These are phyloP conservation scores for Tulasnella sp. DNA, from an alignment of 768 basidiomycete species.

Conservation along the genomic window DNA sequence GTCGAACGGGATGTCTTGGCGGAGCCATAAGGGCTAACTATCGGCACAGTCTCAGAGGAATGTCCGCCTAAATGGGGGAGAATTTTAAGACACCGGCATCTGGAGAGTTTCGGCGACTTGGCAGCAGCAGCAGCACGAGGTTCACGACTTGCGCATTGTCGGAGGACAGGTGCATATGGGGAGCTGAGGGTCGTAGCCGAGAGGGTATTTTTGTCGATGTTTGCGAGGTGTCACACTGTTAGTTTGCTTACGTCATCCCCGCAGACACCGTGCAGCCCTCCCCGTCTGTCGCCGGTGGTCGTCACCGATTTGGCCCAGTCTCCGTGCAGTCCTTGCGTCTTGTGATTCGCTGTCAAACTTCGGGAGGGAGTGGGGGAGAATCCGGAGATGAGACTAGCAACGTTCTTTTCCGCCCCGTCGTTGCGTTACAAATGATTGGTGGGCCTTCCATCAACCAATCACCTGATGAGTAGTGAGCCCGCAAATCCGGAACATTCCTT, in stretches of 20 bases:
- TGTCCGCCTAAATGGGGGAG: no score
- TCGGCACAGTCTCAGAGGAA: not conserved
- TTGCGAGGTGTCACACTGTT: not conserved
- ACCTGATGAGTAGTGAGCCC: not conserved
- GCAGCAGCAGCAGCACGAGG: no score
- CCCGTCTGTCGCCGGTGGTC: not conserved
- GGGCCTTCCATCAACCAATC: not conserved
- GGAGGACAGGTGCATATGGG: no score
- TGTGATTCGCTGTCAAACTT: not conserved
- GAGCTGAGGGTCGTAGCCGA: no score
- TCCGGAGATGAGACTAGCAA: constrained; percentile 4
- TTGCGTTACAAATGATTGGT: not conserved
- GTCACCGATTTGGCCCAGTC: not conserved
- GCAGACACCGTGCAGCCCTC: not conserved
- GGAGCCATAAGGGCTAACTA: not conserved
- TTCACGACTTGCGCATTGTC: no score
- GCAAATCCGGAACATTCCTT: not conserved
- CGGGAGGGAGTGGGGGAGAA: not conserved
- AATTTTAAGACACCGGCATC: no score
- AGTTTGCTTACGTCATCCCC: not conserved
- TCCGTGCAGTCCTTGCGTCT: no score
- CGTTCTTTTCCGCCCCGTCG: not conserved
- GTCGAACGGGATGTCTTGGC: not conserved
- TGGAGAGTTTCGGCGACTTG: no score
- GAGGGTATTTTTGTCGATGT: not conserved